phyloP scores from a whole-genome alignment of 2,329 filamentous ascomycete genomes.

The Paecilomyces niveus region DNA sequence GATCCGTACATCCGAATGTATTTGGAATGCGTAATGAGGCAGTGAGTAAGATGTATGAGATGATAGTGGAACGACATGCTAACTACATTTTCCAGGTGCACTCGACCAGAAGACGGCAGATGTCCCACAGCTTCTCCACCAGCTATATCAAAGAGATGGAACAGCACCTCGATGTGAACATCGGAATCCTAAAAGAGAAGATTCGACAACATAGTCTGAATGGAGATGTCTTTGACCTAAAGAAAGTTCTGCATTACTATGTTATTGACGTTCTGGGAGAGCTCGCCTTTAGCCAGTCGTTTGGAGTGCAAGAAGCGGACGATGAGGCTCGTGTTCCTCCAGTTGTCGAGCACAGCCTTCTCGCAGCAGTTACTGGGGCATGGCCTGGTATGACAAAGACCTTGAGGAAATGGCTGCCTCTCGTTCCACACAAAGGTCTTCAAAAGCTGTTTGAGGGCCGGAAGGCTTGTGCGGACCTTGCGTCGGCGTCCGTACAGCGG shows the following conservation, averaged over 20 bases:
- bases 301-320: slow-evolving; percentile 19
- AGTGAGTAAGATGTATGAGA: background rate
- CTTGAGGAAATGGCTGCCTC: slow-evolving; percentile 19
- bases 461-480: slow-evolving; percentile 1
- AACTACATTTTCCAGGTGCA: background rate
- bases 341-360: slow-evolving; percentile 25
- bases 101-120: slow-evolving; percentile 7
- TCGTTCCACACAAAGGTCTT: slow-evolving; percentile 12
- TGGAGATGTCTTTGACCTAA: slow-evolving; percentile 21
- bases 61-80: too few relatives aligned
- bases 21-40: slow-evolving; percentile 27
- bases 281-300: slow-evolving; percentile 21
- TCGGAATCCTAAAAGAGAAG: slow-evolving; percentile 18
- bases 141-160: slow-evolving; percentile 31
- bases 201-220: slow-evolving; percentile 7
- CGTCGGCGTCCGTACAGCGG: slow-evolving; percentile 1
- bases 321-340: slow-evolving; percentile 24
- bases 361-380: slow-evolving; percentile 21
- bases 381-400: slow-evolving; percentile 18
- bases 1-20: slow-evolving; percentile 22
- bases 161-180: slow-evolving; percentile 22
- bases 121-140: slow-evolving; percentile 27
- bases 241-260: slow-evolving; percentile 16
- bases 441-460: slow-evolving; percentile 16
- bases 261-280: background rate